Conservation (phyloP, 345 rosid species). For the Chamaenerion angustifolium region DNA sequence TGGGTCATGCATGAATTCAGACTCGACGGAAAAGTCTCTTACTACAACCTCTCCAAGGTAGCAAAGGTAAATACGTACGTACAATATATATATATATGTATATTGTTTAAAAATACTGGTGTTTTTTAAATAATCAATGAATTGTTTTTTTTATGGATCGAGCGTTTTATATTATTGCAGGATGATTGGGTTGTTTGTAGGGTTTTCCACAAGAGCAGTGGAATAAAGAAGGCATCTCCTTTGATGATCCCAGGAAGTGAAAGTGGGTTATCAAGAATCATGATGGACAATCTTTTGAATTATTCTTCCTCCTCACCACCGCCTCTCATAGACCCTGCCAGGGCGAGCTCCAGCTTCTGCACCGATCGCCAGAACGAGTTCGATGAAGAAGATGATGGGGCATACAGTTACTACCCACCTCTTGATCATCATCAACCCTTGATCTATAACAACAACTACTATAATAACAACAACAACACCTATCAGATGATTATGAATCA, state of each 20-base stretch:
- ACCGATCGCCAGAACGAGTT: neutral
- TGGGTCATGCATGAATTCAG: constrained; percentile 3
- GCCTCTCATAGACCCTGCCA: neutral
- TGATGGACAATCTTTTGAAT: neutral
- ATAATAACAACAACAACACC: too few species aligned
- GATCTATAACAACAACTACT: neutral
- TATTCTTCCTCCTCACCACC: neutral
- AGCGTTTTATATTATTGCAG: neutral
- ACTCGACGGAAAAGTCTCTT: neutral
- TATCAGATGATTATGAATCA: neutral
- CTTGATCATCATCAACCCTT: neutral
- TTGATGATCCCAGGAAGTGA: neutral
- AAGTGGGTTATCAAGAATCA: too few species aligned
- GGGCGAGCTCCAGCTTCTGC: constrained; percentile 1
- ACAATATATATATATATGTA: neutral
- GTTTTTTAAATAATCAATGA: too few species aligned
- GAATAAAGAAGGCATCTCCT: neutral
- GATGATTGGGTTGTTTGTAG: constrained; percentile 2
- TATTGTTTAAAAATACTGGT: too few species aligned
- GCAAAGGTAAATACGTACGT: neutral
- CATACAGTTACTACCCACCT: too few species aligned
- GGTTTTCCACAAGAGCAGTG: constrained; percentile 1
- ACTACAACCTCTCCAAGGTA: neutral
- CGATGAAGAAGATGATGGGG: neutral
- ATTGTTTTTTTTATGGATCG: neutral